phyloP scores from a whole-genome alignment of 768 basidiomycete genomes.

The Exidia glandulosa region DNA sequence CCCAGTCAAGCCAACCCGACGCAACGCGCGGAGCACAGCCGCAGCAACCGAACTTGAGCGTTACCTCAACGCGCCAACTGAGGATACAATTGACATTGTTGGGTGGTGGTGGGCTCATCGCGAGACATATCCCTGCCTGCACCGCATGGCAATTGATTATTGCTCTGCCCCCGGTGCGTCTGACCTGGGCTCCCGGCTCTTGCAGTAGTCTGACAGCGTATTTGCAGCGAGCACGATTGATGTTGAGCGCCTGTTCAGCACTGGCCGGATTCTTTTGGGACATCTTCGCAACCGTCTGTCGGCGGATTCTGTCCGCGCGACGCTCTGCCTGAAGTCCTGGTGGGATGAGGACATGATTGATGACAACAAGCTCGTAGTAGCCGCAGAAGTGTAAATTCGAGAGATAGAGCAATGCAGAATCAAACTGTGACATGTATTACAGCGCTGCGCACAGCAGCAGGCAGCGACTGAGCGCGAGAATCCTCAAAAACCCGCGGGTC shows the following conservation, averaged over 20 bases:
- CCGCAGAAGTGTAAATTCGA: too few species aligned
- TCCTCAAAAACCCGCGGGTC: too few species aligned
- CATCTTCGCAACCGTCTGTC: constrained; percentile 18
- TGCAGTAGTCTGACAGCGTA: neutral
- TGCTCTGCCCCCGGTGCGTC: constrained; percentile 16
- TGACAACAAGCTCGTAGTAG: too few species aligned
- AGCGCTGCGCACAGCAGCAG: too few species aligned
- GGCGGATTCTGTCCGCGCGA: constrained; percentile 1
- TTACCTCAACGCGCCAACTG: constrained; percentile 17
- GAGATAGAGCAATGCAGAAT: too few species aligned
- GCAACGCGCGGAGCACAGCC: neutral
- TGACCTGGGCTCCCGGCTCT: neutral
- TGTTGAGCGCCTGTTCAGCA: constrained; percentile 20
- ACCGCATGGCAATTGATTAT: constrained; percentile 2
- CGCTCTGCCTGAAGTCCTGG: neutral
- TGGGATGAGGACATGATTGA: neutral
- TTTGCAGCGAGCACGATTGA: constrained; percentile 18
- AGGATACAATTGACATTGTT: constrained; percentile 14
- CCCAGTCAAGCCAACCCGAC: neutral
- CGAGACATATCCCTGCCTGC: constrained; percentile 14
- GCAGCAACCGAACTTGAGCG: constrained; percentile 12
- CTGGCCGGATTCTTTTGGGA: constrained; percentile 16
- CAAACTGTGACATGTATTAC: too few species aligned
- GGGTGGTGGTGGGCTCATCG: constrained; percentile 17
- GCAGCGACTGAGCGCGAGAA: too few species aligned